These are phyloP conservation scores for Umbelopsis ramanniana DNA, from an alignment of 192 early-diverging fungal genomes.

Conservation along the genomic window DNA sequence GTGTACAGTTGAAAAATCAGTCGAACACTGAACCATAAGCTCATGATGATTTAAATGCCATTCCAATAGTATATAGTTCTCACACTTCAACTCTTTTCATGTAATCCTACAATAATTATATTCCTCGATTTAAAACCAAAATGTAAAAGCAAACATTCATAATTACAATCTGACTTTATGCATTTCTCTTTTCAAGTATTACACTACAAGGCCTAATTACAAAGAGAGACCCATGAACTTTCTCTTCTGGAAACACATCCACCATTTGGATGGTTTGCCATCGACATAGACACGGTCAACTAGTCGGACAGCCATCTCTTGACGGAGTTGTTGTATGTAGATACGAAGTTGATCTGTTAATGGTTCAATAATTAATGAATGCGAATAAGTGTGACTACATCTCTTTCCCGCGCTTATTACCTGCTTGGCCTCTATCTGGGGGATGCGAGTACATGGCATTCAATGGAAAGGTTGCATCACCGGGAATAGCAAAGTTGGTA, in stretches of 20 bases:
- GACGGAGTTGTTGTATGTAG: constrained; percentile 90
- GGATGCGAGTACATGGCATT: constrained; percentile 84
- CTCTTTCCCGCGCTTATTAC: constrained; percentile 41
- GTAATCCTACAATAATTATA: background rate
- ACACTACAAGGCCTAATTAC: constrained; percentile 31
- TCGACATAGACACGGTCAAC: constrained; percentile 79
- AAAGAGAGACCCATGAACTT: constrained; percentile 96
- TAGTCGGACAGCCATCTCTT: constrained; percentile 82
- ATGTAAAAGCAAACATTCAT: background rate
- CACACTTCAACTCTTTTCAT: background rate
- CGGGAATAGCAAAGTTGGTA: constrained; percentile 89
- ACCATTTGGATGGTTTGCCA: constrained; percentile 95
- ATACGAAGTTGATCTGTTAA: constrained; percentile 74
- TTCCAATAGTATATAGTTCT: background rate
- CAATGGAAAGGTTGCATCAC: constrained; percentile 92
- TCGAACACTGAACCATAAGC: background rate
- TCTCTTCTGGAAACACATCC: constrained; percentile 98
- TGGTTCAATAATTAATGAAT: background rate
- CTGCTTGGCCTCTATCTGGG: constrained; percentile 70
- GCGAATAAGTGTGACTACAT: too few species aligned
- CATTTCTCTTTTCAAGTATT: constrained; percentile 7
- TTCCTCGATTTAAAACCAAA: background rate
- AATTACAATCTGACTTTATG: constrained; percentile 19
- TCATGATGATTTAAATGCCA: too few species aligned
- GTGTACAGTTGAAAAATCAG: constrained; percentile 32